phyloP scores from a whole-genome alignment of 495 filamentous ascomycete species.

The Annulohypoxylon maeteangense region DNA sequence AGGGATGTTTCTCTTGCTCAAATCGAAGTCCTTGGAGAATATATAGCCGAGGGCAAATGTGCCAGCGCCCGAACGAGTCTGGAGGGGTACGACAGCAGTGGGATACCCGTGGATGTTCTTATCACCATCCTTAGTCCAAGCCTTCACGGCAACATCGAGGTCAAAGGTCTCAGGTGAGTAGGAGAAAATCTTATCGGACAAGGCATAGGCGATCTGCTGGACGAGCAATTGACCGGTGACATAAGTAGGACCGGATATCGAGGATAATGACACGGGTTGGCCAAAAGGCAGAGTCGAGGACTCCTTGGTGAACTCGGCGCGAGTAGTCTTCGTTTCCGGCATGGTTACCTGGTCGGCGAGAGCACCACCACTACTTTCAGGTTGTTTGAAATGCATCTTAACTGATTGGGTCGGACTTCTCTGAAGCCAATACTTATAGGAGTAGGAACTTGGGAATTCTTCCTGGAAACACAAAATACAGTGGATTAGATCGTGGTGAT shows the following conservation, averaged over 20 bases:
- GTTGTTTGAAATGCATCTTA: constrained; percentile 43
- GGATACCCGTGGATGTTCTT: constrained; percentile 83
- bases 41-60: constrained; percentile 95
- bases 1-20: constrained; percentile 89
- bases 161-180: constrained; percentile 95
- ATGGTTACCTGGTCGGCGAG: constrained; percentile 43
- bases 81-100: constrained; percentile 79
- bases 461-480: constrained; percentile 34
- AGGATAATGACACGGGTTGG: constrained; percentile 65
- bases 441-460: constrained; percentile 37
- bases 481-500: constrained; percentile 32
- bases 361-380: constrained; percentile 36
- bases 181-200: constrained; percentile 96
- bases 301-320: constrained; percentile 50
- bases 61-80: constrained; percentile 89
- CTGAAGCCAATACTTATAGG: constrained; percentile 30
- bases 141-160: constrained; percentile 80
- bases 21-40: constrained; percentile 93
- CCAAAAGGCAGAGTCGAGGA: constrained; percentile 72
- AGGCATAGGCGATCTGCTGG: constrained; percentile 92
- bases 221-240: constrained; percentile 89
- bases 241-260: constrained; percentile 90
- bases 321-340: constrained; percentile 41
- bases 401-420: constrained; percentile 23
- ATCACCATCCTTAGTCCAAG: constrained; percentile 74